Base-by-base conservation (phyloP, 768 basidiomycete genomes). In the Amanita jacksonii region DNA sequence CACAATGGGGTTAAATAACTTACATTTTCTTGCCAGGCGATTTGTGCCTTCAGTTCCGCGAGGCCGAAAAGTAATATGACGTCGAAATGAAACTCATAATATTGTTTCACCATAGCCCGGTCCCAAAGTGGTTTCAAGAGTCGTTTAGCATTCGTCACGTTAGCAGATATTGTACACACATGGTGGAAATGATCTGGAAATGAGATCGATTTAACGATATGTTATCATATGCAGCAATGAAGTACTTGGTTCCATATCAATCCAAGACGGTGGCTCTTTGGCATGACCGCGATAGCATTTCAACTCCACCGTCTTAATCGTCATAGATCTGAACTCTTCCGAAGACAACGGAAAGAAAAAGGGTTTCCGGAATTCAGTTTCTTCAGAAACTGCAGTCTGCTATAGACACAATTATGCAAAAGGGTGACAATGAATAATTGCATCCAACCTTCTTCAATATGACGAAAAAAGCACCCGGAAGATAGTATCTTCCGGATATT, bases 11-110 rank as follows among this genome's bases (percentile, higher is more conserved):
- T 28, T 12, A 6, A 12, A 12, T 28, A 12, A 42, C 41, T 22
- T 43, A 68, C 66, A 32, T 63, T 48, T 40, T 73, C 69, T 34
- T 47, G 55, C 73, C 73, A 74, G 7, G 59, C 54, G 8, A 72
- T 60, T 34, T 70, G 66, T 0, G 71, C 70, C 44, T 69, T 64
- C 12, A 73, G 37, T 40, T 74, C 72, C 0, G 72, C 70, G 32
- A 63, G 35, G 0, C 73, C 73, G 33, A 70, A 67, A 38, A 57
- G 59, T 38, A 74, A 49, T 25, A 72, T 58, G 25, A 74, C 55
- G 7, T 65, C 62, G 41, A 63, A 74, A 8, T 57, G 46, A 19
- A 56, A 4, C 20, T 36, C 23, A 34, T 58, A 63, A 47, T 57
- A 61, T 12, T 44, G 27, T 41, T 12, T 35, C 43, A 30, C 34